phyloP scores from a whole-genome alignment of 176 grass and related monocot species.

The Cocos nucifera region DNA sequence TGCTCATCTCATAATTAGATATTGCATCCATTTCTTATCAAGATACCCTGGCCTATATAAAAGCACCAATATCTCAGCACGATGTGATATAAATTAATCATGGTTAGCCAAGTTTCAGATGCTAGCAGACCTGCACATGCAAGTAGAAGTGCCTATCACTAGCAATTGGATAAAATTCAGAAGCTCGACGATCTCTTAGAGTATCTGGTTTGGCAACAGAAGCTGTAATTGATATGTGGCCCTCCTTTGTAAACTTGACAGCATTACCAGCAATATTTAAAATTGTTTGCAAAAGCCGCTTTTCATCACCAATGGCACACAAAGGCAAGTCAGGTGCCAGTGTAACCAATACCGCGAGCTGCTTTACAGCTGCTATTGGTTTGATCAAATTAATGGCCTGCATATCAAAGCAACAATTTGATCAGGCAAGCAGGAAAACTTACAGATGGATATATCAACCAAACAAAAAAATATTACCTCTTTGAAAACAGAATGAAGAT shows the following conservation, averaged over 20 bases:
- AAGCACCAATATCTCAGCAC: too few relatives aligned
- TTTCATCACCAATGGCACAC: slow-evolving; percentile 18
- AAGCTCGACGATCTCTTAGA: slow-evolving; percentile 17
- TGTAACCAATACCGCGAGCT: neutral
- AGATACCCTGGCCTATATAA: too few relatives aligned
- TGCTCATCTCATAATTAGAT: too few relatives aligned
- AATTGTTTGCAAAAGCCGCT: slow-evolving; percentile 13
- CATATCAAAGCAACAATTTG: neutral
- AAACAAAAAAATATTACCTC: neutral
- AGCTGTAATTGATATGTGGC: slow-evolving; percentile 19
- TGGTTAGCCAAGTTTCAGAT: neutral
- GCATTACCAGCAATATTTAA: slow-evolving; percentile 21
- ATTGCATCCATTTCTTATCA: too few relatives aligned
- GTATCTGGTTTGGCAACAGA: slow-evolving; percentile 6
- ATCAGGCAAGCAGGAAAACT: neutral
- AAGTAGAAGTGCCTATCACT: slow-evolving; percentile 57
- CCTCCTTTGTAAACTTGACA: slow-evolving; percentile 23
- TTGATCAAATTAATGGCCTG: slow-evolving; percentile 17
- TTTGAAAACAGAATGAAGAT: too few relatives aligned
- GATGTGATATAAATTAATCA: too few relatives aligned
- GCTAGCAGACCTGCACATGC: slow-evolving; percentile 49
- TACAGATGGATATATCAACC: neutral
- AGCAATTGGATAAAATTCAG: slow-evolving; percentile 8
- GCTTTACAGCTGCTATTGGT: slow-evolving; percentile 19
- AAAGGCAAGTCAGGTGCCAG: slow-evolving; percentile 16